Base-by-base conservation (phyloP, 805 yeast species). In the Hanseniaspora meyeri region DNA sequence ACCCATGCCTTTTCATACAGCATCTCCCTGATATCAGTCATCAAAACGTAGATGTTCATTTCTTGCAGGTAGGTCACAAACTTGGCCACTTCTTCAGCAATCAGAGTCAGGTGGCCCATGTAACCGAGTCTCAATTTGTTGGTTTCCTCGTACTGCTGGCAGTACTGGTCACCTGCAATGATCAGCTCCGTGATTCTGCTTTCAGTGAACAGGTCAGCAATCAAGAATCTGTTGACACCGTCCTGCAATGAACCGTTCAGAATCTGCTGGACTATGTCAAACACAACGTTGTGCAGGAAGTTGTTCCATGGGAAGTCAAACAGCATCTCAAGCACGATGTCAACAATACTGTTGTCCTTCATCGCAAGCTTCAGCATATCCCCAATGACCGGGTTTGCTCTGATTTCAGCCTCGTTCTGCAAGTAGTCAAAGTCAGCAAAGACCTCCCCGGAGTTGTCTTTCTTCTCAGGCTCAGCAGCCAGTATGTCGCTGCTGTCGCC, bases 61-160 rank as follows among this genome's bases (percentile, higher is more conserved):
- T 68, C 71, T 31, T 68, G 67, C 40, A 76, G 71, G 24, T 79
- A 74, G 4, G 74, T 71, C 5, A 74, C 68, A 66, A 93, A 93
- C 69, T 93, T 93, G 47, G 90, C 96, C 49, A 93, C 93, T 68
- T 93, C 98, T 68, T 93, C 98, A 47, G 96, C 90, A 53, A 93
- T 87, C 43, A 93, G 73, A 4, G 95, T 88, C 59, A 93, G 70
- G 67, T 93, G 98, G 29, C 98, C 98, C 90, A 91, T 90, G 67
- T 91, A 93, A 0, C 98, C 98, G 24, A 93, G 79, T 56, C 97
- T 74, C 14, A 87, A 77, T 16, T 80, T 80, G 4, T 77, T 76
- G 51, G 70, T 73, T 60, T 75, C 77, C 65, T 88, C 89, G 60
- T 81, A 76, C 57, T 77, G 79, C 37, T 73, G 71, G 61, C 86